Conservation (phyloP, 1,139 yeast species). For the Lodderomyces elongisporus region DNA sequence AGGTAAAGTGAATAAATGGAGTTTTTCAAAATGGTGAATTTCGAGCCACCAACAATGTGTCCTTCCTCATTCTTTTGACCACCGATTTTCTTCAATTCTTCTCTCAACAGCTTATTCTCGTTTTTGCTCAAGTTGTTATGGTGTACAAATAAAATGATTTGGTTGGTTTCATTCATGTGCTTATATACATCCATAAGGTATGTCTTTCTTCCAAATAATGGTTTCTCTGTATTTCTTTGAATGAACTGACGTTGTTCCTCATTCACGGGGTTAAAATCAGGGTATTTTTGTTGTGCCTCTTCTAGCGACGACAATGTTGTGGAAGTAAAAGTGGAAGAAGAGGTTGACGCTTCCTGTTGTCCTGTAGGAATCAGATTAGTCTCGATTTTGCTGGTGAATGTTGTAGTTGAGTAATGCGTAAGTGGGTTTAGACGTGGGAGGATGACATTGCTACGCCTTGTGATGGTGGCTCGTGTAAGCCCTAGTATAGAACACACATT, state of each 20-base stretch:
- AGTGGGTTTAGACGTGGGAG: too few relatives aligned
- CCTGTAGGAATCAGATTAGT: too few relatives aligned
- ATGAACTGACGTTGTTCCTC: conserved; percentile 9
- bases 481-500: too few relatives aligned
- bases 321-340: conserved; percentile 1
- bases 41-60: conserved; percentile 48
- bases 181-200: conserved; percentile 77
- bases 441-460: too few relatives aligned
- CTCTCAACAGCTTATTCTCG: conserved; percentile 63
- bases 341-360: too few relatives aligned
- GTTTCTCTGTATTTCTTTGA: conserved; percentile 45
- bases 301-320: neutral
- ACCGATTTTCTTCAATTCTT: conserved; percentile 43
- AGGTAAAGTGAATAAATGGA: conserved; percentile 66
- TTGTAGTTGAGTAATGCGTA: too few relatives aligned
- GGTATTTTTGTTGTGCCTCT: neutral
- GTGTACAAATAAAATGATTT: conserved; percentile 71
- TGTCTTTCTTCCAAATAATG: conserved; percentile 67
- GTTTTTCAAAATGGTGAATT: conserved; percentile 60
- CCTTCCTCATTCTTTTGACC: neutral
- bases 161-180: conserved; percentile 59
- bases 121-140: conserved; percentile 71
- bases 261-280: conserved; percentile 7
- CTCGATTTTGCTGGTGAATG: too few relatives aligned
- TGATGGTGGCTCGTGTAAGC: too few relatives aligned